Evolutionary conservation across 306 rosid species (phyloP), one percentile per base, ranked within the genome.

Genomic region (Quercus robur): DNA sequence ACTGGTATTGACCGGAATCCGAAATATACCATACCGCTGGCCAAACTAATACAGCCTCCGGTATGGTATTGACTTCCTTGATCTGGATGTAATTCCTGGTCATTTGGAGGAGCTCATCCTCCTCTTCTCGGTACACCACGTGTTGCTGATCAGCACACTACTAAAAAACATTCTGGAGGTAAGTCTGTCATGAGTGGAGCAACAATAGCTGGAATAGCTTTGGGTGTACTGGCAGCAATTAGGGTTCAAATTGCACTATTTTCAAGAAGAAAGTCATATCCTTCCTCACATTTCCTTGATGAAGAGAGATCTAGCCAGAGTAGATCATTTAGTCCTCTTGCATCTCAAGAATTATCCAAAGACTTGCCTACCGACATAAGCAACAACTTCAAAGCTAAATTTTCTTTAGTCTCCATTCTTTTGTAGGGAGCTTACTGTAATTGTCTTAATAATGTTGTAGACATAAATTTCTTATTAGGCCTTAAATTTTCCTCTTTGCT

Each of bases 51-150:
- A 23, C 25, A 23, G 25, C 25, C 25, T 1, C 1, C 25, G 25
- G 1, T 23, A 23, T 1, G 25, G 25, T 23, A 23, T 23, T 23
- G 1, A 23, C 25, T 23, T 23, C 25, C 25, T 23, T 23, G 98
- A 80, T 86, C 86, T 44, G 97, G 91, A 81, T 95, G 97, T 81
- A 92, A 92, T 71, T 86, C 93, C 20, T 94, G 92, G 97, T 90
- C 95, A 33, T 74, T 71, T 19, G 94, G 93, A 70, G 76, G 86
- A 71, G 90, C 97, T 57, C 97, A 97, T 5, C 93, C 97, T 82
- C 89, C 97, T 68, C 95, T 91, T 59, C 94, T 91, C 26, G 94
- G 94, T 44, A 64, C 85, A 55, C 83, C 52, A 17, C 77, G 67
- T 35, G 56, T 23, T 57, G 25, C n/a, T 17, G 26, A 73, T 59